Percentiles rank a stretch among this genome's conserved stretches.
These are phyloP conservation scores for Clathrus columnatus DNA, from an alignment of 768 basidiomycete genomes.

Conservation along the genomic window DNA sequence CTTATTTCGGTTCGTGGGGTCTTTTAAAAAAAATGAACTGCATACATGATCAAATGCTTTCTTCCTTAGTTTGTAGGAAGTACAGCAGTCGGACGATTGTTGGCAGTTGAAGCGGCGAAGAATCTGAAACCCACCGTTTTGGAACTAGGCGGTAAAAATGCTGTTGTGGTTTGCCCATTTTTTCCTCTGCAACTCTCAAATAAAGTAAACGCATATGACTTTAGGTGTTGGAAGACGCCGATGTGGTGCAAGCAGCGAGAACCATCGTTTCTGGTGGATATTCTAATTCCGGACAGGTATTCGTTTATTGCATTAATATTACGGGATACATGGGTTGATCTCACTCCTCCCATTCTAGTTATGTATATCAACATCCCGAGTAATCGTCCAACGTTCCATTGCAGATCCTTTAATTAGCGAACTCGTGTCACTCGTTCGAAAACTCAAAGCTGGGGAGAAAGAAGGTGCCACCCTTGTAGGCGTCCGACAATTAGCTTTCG, in stretches of 20 bases:
- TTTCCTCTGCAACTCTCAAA: background rate
- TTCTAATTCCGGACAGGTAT: constrained; percentile 13
- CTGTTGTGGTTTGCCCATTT: constrained; percentile 9
- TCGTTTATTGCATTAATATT: background rate
- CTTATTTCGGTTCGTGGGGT: constrained; percentile 15
- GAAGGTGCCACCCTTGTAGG: background rate
- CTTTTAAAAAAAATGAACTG: background rate
- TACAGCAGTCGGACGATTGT: constrained; percentile 13
- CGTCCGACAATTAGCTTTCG: constrained; percentile 5
- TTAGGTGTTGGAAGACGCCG: constrained; percentile 15
- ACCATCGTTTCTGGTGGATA: constrained; percentile 11
- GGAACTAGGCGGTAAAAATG: constrained; percentile 16
- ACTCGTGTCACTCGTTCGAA: background rate
- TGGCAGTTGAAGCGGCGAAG: constrained; percentile 18
- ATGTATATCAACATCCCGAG: constrained; percentile 14
- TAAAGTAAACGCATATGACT: background rate
- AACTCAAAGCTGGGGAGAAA: constrained; percentile 1
- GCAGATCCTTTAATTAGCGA: background rate
- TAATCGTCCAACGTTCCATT: constrained; percentile 11
- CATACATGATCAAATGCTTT: background rate
- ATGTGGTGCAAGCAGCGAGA: constrained; percentile 26
- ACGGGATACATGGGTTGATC: background rate
- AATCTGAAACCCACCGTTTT: constrained; percentile 15
- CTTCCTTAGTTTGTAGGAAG: constrained; percentile 14
- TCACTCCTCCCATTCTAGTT: constrained; percentile 5